Evolutionary conservation across 352 stramenopile species (phyloP).

Genomic region (Phytopythium oedochilum): DNA sequence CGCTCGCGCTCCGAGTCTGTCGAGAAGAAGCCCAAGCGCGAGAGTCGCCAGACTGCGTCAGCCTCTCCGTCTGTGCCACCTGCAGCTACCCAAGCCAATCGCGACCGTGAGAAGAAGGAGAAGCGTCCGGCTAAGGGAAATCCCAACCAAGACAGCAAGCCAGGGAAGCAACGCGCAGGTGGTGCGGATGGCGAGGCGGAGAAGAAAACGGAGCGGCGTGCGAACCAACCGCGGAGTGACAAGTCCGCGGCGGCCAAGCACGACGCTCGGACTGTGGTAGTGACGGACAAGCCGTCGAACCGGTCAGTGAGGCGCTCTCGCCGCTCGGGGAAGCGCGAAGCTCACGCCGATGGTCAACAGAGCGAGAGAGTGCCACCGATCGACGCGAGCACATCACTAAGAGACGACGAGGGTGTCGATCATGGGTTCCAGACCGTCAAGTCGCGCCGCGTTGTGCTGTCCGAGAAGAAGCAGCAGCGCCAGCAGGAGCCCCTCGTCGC

Average conservation of each 20-base stretch:
- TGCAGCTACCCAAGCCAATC: no score
- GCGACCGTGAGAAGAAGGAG: background rate
- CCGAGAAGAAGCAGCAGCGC: slow-evolving; percentile 19
- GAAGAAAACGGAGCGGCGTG: background rate
- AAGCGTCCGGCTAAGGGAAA: background rate
- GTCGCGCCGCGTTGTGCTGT: slow-evolving; percentile 15
- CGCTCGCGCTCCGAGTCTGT: background rate
- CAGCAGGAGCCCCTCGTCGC: background rate
- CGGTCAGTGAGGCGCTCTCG: background rate
- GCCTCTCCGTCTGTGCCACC: background rate
- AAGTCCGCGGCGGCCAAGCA: background rate
- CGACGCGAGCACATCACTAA: background rate
- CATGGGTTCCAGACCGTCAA: slow-evolving; percentile 23
- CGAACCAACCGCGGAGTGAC: background rate
- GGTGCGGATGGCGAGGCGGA: background rate
- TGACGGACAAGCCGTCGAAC: background rate
- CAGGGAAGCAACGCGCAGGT: background rate
- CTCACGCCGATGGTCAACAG: background rate
- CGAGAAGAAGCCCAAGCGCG: background rate
- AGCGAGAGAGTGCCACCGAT: background rate
- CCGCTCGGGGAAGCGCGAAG: background rate
- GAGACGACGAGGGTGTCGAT: slow-evolving; percentile 4
- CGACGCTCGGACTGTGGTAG: background rate
- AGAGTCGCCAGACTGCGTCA: background rate
- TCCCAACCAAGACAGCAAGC: background rate